Evolutionary conservation across 2,329 filamentous ascomycete genomes (phyloP).

Genomic region (Apiospora saccharicola): DNA sequence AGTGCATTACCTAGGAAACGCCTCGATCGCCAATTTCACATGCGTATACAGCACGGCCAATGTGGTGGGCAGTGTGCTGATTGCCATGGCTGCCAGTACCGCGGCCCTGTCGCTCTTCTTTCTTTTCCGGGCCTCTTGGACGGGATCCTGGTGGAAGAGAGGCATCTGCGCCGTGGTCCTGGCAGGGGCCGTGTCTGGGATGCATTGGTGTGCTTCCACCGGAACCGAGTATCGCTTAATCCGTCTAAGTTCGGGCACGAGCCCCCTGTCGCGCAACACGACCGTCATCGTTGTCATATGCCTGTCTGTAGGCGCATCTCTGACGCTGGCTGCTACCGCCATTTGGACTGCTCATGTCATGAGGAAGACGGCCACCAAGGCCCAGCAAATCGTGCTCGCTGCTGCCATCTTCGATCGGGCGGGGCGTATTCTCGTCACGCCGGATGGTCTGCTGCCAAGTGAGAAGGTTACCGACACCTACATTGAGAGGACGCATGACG

Average conservation of each 20-base stretch:
- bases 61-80: constrained; percentile 73
- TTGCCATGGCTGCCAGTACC: constrained; percentile 76
- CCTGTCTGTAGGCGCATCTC: constrained; percentile 68
- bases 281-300: constrained; percentile 78
- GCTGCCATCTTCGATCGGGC: constrained; percentile 72
- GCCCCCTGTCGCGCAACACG: constrained; percentile 63
- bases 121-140: constrained; percentile 77
- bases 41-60: constrained; percentile 67
- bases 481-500: constrained; percentile 72
- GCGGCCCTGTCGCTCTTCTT: constrained; percentile 80
- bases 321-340: constrained; percentile 64
- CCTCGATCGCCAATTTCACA: constrained; percentile 79
- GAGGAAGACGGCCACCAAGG: constrained; percentile 62
- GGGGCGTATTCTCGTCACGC: constrained; percentile 72
- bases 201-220: constrained; percentile 84
- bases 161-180: constrained; percentile 71
- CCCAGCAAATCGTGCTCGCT: constrained; percentile 66
- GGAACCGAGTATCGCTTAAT: constrained; percentile 73
- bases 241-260: constrained; percentile 49
- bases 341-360: constrained; percentile 61
- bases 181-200: constrained; percentile 78
- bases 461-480: constrained; percentile 83
- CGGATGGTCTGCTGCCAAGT: constrained; percentile 73
- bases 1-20: constrained; percentile 87
- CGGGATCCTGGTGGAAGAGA: constrained; percentile 80